These are phyloP conservation scores for Eimeria falciformis DNA, from an alignment of 169 alveolate species.

Conservation along the genomic window DNA sequence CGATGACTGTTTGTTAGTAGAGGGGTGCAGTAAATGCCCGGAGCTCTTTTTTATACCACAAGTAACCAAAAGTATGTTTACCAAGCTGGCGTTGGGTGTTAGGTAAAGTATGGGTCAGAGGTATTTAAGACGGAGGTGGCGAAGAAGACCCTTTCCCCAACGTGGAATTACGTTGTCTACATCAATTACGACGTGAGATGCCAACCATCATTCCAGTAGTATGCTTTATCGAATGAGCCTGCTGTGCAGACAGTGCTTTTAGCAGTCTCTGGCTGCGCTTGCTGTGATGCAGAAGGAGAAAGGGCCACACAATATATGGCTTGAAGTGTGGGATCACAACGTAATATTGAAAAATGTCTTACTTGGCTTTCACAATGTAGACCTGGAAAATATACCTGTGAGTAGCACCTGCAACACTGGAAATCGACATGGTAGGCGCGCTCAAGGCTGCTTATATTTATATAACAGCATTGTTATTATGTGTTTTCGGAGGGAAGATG, in stretches of 20 bases:
- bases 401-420: no score
- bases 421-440: no score
- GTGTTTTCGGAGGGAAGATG: no score
- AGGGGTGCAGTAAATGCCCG: no score
- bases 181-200: neutral
- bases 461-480: no score
- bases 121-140: neutral
- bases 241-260: no score
- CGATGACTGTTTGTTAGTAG: no score
- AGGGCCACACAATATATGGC: neutral
- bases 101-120: neutral
- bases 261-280: neutral
- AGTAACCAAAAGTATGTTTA: no score
- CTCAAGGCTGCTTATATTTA: no score
- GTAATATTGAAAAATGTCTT: neutral
- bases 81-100: no score
- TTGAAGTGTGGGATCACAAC: neutral
- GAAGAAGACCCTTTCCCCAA: neutral
- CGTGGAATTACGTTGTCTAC: neutral
- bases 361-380: neutral
- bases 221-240: no score
- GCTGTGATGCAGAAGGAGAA: neutral
- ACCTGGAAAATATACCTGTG: neutral
- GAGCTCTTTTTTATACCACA: no score
- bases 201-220: neutral